Conservation (phyloP, 768 basidiomycete species). For the Coprinopsis sp. region DNA sequence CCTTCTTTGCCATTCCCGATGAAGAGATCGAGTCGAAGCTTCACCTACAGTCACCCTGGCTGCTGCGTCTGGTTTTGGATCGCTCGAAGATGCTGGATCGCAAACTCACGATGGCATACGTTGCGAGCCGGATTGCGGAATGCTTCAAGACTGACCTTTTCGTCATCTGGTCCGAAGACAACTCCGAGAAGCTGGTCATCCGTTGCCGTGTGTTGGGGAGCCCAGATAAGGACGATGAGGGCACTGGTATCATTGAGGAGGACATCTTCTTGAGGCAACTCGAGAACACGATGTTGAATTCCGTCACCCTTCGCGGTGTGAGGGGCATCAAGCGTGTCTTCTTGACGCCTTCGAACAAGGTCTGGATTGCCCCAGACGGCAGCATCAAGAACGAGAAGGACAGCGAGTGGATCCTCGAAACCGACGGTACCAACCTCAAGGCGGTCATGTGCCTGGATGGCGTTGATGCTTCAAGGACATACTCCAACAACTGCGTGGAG, state of each 20-base stretch:
- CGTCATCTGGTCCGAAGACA: slow-evolving; percentile 99
- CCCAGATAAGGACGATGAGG: slow-evolving; percentile 82
- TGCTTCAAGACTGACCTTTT: slow-evolving; percentile 95
- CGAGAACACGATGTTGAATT: slow-evolving; percentile 95
- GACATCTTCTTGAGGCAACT: slow-evolving; percentile 95
- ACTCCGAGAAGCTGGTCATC: slow-evolving; percentile 94
- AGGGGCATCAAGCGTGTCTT: slow-evolving; percentile 88
- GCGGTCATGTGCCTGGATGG: slow-evolving; percentile 94
- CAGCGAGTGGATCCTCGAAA: slow-evolving; percentile 96
- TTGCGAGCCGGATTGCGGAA: slow-evolving; percentile 89
- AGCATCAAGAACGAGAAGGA: slow-evolving; percentile 57
- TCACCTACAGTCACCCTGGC: slow-evolving; percentile 92
- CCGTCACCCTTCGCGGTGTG: slow-evolving; percentile 92
- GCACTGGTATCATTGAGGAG: slow-evolving; percentile 72
- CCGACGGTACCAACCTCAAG: slow-evolving; percentile 94
- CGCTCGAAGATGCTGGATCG: slow-evolving; percentile 97
- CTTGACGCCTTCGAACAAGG: slow-evolving; percentile 83
- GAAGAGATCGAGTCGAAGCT: slow-evolving; percentile 91
- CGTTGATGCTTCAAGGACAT: slow-evolving; percentile 89
- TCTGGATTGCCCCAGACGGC: slow-evolving; percentile 59
- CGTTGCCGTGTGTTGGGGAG: slow-evolving; percentile 91
- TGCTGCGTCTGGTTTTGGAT: slow-evolving; percentile 94
- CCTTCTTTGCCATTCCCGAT: slow-evolving; percentile 99
- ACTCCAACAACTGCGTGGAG: slow-evolving; percentile 96
- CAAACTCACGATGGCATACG: slow-evolving; percentile 91